Evolutionary conservation across 139 green algal species (phyloP).

Genomic region (Tetraselmis chui): DNA sequence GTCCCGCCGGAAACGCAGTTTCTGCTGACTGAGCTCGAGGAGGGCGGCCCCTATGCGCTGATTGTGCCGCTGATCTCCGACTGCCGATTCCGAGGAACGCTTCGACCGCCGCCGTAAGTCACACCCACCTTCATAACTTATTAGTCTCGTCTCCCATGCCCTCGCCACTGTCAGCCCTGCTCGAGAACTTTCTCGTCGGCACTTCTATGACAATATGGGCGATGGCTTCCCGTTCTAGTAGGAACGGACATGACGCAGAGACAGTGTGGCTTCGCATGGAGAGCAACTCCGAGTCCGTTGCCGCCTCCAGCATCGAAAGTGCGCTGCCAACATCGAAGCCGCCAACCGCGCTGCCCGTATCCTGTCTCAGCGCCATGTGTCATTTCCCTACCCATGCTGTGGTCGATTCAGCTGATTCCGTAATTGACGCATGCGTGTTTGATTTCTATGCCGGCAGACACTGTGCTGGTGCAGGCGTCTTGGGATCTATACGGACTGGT

Average conservation of each 20-base stretch:
- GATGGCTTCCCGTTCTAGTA: too few relatives aligned
- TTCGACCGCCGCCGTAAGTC: constrained; percentile 35
- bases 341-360: too few relatives aligned
- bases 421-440: too few relatives aligned
- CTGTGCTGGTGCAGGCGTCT: neutral
- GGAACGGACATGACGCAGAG: neutral
- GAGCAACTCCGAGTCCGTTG: neutral
- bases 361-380: too few relatives aligned
- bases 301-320: neutral
- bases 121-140: too few relatives aligned
- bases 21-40: constrained; percentile 67
- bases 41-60: constrained; percentile 54
- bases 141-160: too few relatives aligned
- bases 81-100: constrained; percentile 58
- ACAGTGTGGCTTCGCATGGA: neutral
- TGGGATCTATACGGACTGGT: neutral
- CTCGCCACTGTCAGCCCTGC: too few relatives aligned
- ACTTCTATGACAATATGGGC: too few relatives aligned
- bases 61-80: constrained; percentile 75
- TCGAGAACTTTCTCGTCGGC: too few relatives aligned
- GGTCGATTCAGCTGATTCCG: too few relatives aligned
- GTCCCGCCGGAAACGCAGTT: constrained; percentile 90
- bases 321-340: too few relatives aligned
- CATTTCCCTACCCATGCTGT: too few relatives aligned
- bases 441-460: neutral